Conservation (phyloP, 192 early-diverging fungal genomes). For the Entophlyctis luteolus region DNA sequence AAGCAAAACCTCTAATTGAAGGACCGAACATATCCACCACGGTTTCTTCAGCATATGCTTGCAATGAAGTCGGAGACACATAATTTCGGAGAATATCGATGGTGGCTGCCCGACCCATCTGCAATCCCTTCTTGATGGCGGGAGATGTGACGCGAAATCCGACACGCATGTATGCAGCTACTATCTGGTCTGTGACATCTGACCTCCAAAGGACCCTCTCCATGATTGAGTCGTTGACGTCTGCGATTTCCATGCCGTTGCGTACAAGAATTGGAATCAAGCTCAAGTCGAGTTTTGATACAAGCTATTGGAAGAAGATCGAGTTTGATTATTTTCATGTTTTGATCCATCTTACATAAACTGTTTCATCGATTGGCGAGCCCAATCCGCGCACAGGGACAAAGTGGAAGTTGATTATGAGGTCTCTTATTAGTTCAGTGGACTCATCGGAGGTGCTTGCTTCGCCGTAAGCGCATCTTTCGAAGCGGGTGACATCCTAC, state of each 20-base stretch:
- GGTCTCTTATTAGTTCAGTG: conserved; percentile 18
- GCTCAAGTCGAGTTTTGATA: conserved; percentile 37
- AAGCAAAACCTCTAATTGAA: conserved; percentile 18
- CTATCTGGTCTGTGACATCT: conserved; percentile 30
- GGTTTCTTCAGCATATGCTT: conserved; percentile 37
- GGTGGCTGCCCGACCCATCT: conserved; percentile 31
- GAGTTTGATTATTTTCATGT: neutral
- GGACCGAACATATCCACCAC: conserved; percentile 52
- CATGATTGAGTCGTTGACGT: conserved; percentile 44
- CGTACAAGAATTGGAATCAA: conserved; percentile 26
- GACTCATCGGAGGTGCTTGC: conserved; percentile 11
- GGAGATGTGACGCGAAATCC: conserved; percentile 35
- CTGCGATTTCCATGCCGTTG: conserved; percentile 37
- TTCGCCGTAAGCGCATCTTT: conserved; percentile 31
- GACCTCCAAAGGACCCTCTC: conserved; percentile 44
- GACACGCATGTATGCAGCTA: conserved; percentile 32
- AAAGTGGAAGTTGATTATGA: conserved; percentile 32
- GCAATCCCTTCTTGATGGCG: conserved; percentile 43
- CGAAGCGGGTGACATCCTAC: conserved; percentile 43
- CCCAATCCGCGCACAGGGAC: conserved; percentile 36
- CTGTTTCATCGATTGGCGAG: conserved; percentile 43
- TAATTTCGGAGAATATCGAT: conserved; percentile 31
- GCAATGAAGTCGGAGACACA: conserved; percentile 16
- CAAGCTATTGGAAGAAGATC: conserved; percentile 8
- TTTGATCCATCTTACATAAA: conserved; percentile 20